Base-by-base conservation (phyloP, 2,329 filamentous ascomycete species). In the Ceratocystis cubensis region DNA sequence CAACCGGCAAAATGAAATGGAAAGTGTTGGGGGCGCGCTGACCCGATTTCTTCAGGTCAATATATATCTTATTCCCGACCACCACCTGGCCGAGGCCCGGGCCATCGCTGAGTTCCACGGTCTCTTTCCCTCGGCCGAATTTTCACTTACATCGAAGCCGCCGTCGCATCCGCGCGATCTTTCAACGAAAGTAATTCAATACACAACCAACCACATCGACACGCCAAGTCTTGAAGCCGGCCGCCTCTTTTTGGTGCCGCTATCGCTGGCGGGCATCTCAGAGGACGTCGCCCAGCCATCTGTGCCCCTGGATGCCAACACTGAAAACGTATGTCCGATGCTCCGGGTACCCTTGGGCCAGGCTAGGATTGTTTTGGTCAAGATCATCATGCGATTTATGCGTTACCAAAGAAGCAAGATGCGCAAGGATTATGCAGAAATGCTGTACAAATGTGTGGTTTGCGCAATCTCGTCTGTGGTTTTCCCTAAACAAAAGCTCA, bases 361-460 rank as follows among this genome's bases (percentile, higher is more conserved):
- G 6, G 62, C 67, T 5, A 50, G 64, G 13, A 50, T 59, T n/a
- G 64, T 61, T 5, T 53, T 68, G 41, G 41, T 63, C n/a, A 61
- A 61, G 8, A 64, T 68, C 22, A 22, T 56, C 5, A 30, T 68
- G 15, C 50, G 61, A 13, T 61, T 68, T 30, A 62, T 66, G 41
- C 61, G 63, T 28, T 64, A 64, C 15, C 67, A 68, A 25, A n/a
- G 64, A 33, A 56, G 63, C 6, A 61, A 64, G 33, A 68, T 66
- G 45, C 63, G 62, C 30, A 68, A 66, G 61, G 64, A 68, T 25
- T 68, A 68, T 46, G 59, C 67, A 10, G 64, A 68, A 61, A 44
- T 68, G 30, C 63, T 68, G 17, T 65, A 68, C 61, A 68, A 66
- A 33, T 68, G 67, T 62, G n/a, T 68, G 4, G 46, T 66, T 8